A percentile compares a stretch with the other conserved stretches of the same genome.
Evolutionary conservation across 2,329 filamentous ascomycete species (phyloP).

Genomic region (Neofusicoccum umdonicola): DNA sequence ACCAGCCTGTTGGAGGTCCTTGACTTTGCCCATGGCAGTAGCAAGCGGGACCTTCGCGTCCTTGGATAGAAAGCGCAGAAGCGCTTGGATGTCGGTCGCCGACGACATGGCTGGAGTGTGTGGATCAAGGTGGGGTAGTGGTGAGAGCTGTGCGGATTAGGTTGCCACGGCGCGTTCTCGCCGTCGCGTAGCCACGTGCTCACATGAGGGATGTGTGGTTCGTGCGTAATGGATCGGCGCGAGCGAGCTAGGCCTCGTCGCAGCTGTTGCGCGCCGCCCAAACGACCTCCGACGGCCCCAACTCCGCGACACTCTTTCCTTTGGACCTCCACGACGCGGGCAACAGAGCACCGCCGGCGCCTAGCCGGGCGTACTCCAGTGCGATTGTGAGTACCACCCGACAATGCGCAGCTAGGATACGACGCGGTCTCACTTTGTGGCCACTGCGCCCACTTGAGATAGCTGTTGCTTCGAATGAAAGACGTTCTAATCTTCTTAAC

Average conservation of each 20-base stretch:
- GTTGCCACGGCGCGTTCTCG: neutral
- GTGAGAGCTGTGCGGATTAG: neutral
- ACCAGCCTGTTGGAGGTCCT: constrained; percentile 51
- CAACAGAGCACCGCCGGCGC: neutral
- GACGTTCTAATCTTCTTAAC: neutral
- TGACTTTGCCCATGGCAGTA: constrained; percentile 54
- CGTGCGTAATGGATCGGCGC: neutral
- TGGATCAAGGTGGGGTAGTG: neutral
- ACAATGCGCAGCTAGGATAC: neutral
- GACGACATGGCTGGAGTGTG: constrained; percentile 28
- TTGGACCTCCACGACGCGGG: neutral
- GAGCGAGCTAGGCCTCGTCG: neutral
- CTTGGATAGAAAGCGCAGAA: constrained; percentile 58
- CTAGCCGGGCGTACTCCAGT: neutral
- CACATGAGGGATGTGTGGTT: neutral
- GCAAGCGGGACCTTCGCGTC: constrained; percentile 58
- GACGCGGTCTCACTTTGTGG: neutral
- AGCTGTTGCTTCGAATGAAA: neutral
- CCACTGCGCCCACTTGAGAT: neutral
- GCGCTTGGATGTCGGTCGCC: constrained; percentile 40
- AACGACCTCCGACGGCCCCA: neutral
- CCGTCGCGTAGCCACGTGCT: neutral
- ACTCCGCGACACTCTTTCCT: neutral
- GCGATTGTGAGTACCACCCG: neutral
- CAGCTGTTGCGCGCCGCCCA: neutral